Percentiles rank a stretch among this genome's conserved stretches.
Conservation (phyloP, 257 asterid genomes). For the Apocynum venetum region DNA sequence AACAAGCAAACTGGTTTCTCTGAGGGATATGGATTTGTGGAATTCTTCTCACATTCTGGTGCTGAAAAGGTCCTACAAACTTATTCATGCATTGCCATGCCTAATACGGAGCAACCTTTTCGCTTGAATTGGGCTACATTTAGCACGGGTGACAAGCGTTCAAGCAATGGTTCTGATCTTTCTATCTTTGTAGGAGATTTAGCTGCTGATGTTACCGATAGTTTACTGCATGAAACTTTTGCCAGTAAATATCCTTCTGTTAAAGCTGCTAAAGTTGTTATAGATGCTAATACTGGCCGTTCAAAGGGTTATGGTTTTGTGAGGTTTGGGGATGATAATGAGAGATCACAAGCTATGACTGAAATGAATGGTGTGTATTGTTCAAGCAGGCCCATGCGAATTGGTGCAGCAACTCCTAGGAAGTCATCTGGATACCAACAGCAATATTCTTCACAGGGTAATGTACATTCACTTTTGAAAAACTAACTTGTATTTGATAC, state of each 20-base stretch:
- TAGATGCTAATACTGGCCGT: constrained; percentile 81
- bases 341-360: constrained; percentile 77
- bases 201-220: constrained; percentile 90
- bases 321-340: constrained; percentile 88
- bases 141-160: constrained; percentile 86
- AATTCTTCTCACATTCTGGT: constrained; percentile 63
- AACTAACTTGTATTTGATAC: not conserved
- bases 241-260: constrained; percentile 69
- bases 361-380: constrained; percentile 86
- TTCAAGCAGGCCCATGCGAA: constrained; percentile 88
- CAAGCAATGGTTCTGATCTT: constrained; percentile 77
- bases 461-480: not conserved
- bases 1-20: constrained; percentile 82
- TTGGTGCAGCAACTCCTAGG: constrained; percentile 88
- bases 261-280: constrained; percentile 87
- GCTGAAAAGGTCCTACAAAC: constrained; percentile 87
- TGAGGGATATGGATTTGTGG: constrained; percentile 96
- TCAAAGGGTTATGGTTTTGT: constrained; percentile 94
- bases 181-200: constrained; percentile 92
- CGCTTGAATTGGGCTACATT: constrained; percentile 95
- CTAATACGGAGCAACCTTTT: constrained; percentile 75
- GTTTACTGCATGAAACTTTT: constrained; percentile 75
- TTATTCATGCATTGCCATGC: constrained; percentile 62
- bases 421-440: constrained; percentile 72
- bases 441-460: constrained; percentile 75